Evolutionary conservation across 495 filamentous ascomycete species (phyloP), one percentile per base, ranked within the genome.

Genomic region (Achaetomiella virescens): DNA sequence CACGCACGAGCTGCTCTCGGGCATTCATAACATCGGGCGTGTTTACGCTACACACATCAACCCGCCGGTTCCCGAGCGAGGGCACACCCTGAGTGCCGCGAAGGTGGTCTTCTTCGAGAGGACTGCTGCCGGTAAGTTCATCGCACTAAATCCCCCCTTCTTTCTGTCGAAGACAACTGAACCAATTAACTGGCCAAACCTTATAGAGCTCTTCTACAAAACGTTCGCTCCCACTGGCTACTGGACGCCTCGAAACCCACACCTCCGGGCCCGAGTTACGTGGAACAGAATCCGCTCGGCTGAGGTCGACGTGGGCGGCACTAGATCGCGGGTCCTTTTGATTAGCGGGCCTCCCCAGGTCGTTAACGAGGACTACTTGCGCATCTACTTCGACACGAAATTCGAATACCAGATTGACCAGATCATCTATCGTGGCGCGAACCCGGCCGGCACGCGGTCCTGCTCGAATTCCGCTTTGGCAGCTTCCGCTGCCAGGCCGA

Each of bases 401-500:
- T 49, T 69, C 27, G 43, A 56, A 11, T 71, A 65, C 51, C 62
- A 69, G 52, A 12, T 66, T 22, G 66, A 68, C 31, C 44, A 41
- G 33, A 43, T 68, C 9, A 15, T 51, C 14, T 20, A 27, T 14
- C 47, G 18, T 21, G 54, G 54, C 8, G 12, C 0, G 14, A 55
- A 36, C 45, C 11, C 17, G 20, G 52, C 38, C 15, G 48, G 27
- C 24, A 9, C 3, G 10, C 52, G 61, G 55, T 51, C 27, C 46
- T 63, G 48, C 25, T 67, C 10, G 73, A 75, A 61, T 71, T 69
- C 55, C 66, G 68, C 1, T 76, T 77, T 45, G 75, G 69, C 2
- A 74, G 71, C 31, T 76, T 63, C 24, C 68, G 70, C 9, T 71
- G 72, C 59, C 73, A 77, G 63, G 63, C 72, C 6, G 69, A 74